Evolutionary conservation across 2,329 filamentous ascomycete species (phyloP), one percentile per base, ranked within the genome.

Genomic region (Aspergillus pseudoviridinutans): DNA sequence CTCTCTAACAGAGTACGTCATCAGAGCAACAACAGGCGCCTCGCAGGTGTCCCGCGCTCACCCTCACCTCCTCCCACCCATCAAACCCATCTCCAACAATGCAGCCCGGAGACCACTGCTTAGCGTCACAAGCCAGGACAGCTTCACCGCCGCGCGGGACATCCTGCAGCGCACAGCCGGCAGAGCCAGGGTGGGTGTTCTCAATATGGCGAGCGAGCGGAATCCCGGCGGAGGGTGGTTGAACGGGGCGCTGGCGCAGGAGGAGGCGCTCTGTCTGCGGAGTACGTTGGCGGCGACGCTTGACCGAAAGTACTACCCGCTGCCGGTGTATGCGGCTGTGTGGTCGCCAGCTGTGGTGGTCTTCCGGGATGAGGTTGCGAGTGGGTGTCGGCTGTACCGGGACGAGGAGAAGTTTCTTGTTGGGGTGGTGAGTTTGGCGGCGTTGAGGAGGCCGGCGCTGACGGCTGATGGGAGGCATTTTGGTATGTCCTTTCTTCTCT

Each of bases 241-340:
- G 6, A 78, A 78, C 38, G 85, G 85, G 25, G 76, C 83, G 53
- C 70, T 82, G 47, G 85, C 85, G 0, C 85, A 87, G 68, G 85
- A 87, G 71, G 86, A 87, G 71, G 79, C 80, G 3, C 74, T 88
- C 4, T 88, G 84, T 71, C 83, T 83, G 65, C 81, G 84, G 46
- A 82, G 78, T 51, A 73, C 61, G 24, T 58, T 71, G 12, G 58
- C 59, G 5, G 59, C 50, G 7, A 66, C 60, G 1, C 60, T 69
- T 2, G 58, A 69, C 12, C 49, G 25, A 2, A 10, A 41, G 9
- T 78, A 78, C 66, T 85, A 85, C 62, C 83, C 82, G 0, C 74
- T 80, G 56, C 73, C 73, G 44, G 68, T 75, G 14, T 71, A 75
- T 8, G 76, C 74, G 58, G 80, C 75, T 0, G 67, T 86, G 22